Percentiles rank a stretch among this genome's conserved stretches.
Conservation (phyloP, 2,329 filamentous ascomycete genomes). For the Alternaria ventricosa region DNA sequence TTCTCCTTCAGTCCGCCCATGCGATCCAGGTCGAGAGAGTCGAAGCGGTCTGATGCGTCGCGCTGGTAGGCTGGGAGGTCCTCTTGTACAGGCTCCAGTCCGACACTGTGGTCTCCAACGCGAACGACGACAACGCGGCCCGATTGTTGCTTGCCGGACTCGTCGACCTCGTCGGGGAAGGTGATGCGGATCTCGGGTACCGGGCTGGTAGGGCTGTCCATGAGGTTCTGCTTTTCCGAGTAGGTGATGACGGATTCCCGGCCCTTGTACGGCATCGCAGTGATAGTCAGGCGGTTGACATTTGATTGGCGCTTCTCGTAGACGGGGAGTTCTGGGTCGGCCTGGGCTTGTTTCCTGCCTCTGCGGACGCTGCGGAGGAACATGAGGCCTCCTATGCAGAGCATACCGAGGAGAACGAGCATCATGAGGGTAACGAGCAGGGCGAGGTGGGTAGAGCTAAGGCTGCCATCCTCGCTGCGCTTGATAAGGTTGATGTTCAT, state of each 20-base stretch:
- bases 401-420: conserved; percentile 74
- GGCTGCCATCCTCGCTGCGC: conserved; percentile 54
- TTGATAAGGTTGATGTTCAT: conserved; percentile 60
- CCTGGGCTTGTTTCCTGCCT: conserved; percentile 54
- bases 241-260: conserved; percentile 77
- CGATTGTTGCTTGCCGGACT: conserved; percentile 76
- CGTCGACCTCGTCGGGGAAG: conserved; percentile 94
- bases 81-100: conserved; percentile 81
- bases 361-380: conserved; percentile 72
- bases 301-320: conserved; percentile 67
- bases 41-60: conserved; percentile 78
- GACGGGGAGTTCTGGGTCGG: conserved; percentile 64
- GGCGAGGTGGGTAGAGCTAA: conserved; percentile 71
- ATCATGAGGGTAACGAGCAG: conserved; percentile 81
- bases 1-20: conserved; percentile 97
- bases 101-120: conserved; percentile 86
- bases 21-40: conserved; percentile 91
- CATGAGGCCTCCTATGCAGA: conserved; percentile 72
- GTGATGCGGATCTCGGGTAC: conserved; percentile 97
- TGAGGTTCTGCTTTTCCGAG: conserved; percentile 79
- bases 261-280: conserved; percentile 50
- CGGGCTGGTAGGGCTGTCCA: conserved; percentile 77
- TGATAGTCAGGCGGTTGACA: conserved; percentile 66
- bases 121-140: conserved; percentile 91
- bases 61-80: conserved; percentile 90